These are phyloP conservation scores for Trametes maxima DNA, from an alignment of 768 basidiomycete species.

Conservation along the genomic window DNA sequence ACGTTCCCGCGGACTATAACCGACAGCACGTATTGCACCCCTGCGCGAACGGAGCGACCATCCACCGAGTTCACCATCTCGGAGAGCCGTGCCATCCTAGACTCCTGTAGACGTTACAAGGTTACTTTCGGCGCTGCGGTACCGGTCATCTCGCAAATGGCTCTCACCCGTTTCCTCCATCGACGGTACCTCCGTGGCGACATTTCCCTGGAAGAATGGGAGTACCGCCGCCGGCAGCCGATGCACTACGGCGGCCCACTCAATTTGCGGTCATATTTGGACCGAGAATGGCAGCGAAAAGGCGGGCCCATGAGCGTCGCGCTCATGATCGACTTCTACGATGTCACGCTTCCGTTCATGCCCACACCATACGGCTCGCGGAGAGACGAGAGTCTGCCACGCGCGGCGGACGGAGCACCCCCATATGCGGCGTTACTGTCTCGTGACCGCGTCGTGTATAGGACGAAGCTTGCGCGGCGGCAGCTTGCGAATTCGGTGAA, in stretches of 20 bases:
- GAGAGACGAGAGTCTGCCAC: constrained; percentile 35
- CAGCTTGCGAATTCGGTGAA: constrained; percentile 38
- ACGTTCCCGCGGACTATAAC: constrained; percentile 50
- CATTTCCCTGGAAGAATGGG: constrained; percentile 55
- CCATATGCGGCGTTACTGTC: constrained; percentile 46
- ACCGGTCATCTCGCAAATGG: constrained; percentile 54
- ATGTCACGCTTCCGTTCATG: constrained; percentile 49
- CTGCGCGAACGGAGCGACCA: constrained; percentile 38
- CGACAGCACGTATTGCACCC: constrained; percentile 36
- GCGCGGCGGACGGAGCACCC: constrained; percentile 42
- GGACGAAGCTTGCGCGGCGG: constrained; percentile 41
- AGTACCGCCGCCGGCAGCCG: constrained; percentile 49
- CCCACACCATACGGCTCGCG: constrained; percentile 35
- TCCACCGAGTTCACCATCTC: constrained; percentile 32
- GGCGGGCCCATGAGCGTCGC: constrained; percentile 51
- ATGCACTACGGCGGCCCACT: constrained; percentile 52
- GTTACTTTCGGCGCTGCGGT: constrained; percentile 56
- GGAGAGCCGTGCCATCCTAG: constrained; percentile 36
- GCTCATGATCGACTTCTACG: constrained; percentile 46
- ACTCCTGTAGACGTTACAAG: constrained; percentile 42
- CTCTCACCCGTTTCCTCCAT: constrained; percentile 52
- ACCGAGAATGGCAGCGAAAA: constrained; percentile 45
- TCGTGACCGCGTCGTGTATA: constrained; percentile 47
- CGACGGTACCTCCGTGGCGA: constrained; percentile 49
- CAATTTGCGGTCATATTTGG: constrained; percentile 53